Evolutionary conservation across 495 filamentous ascomycete species (phyloP), one percentile per base, ranked within the genome.

Genomic region (Geopyxis carbonaria): DNA sequence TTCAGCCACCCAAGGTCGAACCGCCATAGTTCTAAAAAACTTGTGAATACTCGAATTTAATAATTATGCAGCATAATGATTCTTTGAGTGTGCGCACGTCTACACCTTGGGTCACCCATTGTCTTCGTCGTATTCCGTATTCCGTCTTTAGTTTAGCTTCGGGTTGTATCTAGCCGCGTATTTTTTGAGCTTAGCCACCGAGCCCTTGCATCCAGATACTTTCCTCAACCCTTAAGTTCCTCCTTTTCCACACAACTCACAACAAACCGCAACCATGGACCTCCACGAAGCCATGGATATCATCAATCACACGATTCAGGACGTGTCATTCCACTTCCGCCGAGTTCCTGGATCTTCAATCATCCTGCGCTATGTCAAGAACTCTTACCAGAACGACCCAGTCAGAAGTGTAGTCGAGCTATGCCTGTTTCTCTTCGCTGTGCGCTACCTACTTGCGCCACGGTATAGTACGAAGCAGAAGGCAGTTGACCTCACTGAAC

Each of bases 321-420:
- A 76, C 56, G 65, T 82, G 40, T 69, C 75, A 15, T 60, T 68
- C 40, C 61, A 74, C 35, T 93, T 97, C 59, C 83, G 93, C 43
- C 79, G 77, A 49, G 64, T 97, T 36, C 89, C 89, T 28, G 89
- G 89, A 31, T 93, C 85, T 14, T 79, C 89, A 15, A 93, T 99
- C 47, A 67, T 94, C 48, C 71, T 93, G 38, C 79, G 89, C 42
- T 99, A 99, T 54, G 78, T 99, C 46, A 80, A 80, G 57, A 89
- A 81, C 24, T 93, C 84, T 54, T 95, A 99, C 62, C 89, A 95
- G 62, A 78, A 99, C 59, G 89, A 99, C 42, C 89, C 89, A 9
- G 70, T 95, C 40, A 77, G 89, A 15, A 89, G 79, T 18, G 84
- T 85, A 1, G 80, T 99, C 47, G 89, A 99, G 58, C 64, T 99